Conservation (phyloP, 768 basidiomycete genomes). For the Russula lepida region DNA sequence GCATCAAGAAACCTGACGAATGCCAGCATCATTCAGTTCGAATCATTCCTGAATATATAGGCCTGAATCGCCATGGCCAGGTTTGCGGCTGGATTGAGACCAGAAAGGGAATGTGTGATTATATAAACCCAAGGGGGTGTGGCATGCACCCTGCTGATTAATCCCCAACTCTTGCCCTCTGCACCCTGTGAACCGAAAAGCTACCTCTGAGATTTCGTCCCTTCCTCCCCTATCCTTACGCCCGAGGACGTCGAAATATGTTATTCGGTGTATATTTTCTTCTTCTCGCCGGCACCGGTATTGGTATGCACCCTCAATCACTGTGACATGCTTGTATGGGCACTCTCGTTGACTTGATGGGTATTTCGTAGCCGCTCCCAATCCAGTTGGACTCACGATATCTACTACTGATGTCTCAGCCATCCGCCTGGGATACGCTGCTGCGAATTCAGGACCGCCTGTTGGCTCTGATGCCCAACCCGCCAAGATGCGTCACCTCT, state of each 20-base stretch:
- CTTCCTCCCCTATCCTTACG: neutral
- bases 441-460: neutral
- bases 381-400: constrained; percentile 7
- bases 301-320: constrained; percentile 10
- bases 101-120: neutral
- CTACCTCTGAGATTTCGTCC: neutral
- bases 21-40: neutral
- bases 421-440: constrained; percentile 15
- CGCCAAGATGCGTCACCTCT: constrained; percentile 16
- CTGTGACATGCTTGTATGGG: neutral
- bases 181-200: neutral
- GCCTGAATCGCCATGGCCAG: neutral
- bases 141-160: neutral
- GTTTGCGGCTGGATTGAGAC: no score
- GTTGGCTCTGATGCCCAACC: neutral
- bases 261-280: neutral
- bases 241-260: neutral
- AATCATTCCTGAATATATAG: no score
- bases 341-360: neutral
- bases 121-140: neutral
- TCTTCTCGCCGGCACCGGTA: constrained; percentile 7
- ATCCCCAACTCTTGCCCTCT: neutral
- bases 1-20: neutral
- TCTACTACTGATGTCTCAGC: constrained; percentile 11
- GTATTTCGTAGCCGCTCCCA: constrained; percentile 7